These are phyloP conservation scores for Lagenidium sp. DNA, from an alignment of 352 stramenopile genomes.

Conservation along the genomic window DNA sequence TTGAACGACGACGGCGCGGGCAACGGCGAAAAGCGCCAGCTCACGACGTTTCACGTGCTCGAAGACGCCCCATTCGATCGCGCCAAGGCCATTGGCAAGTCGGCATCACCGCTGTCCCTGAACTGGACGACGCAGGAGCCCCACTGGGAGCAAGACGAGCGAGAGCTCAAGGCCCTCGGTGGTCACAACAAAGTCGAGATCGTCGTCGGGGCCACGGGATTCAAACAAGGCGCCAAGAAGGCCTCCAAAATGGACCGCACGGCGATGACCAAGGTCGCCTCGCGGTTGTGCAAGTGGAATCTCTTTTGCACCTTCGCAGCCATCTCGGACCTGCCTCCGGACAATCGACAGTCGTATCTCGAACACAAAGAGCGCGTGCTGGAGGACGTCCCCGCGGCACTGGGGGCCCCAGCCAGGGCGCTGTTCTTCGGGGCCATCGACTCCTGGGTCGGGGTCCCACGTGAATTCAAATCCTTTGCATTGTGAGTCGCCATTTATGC, in stretches of 20 bases:
- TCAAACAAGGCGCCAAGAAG: conserved; percentile 73
- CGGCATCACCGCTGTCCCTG: conserved; percentile 36
- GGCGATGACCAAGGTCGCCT: conserved; percentile 42
- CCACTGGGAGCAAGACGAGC: conserved; percentile 18
- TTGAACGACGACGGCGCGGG: neutral
- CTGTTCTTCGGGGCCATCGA: conserved; percentile 10
- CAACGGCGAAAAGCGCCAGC: neutral
- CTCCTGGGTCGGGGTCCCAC: conserved; percentile 24
- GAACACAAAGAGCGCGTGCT: neutral
- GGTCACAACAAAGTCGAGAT: conserved; percentile 30
- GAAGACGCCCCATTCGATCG: conserved; percentile 5
- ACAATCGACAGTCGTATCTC: conserved; percentile 1
- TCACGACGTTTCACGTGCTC: neutral
- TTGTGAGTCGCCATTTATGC: too few species aligned
- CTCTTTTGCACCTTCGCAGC: conserved; percentile 39
- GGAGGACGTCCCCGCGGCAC: neutral
- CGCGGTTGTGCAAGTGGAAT: conserved; percentile 48
- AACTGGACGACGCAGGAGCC: conserved; percentile 44
- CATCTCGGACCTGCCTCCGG: conserved; percentile 1
- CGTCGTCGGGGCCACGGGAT: conserved; percentile 40
- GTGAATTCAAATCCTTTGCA: conserved; percentile 10
- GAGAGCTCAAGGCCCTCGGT: neutral
- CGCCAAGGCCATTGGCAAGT: conserved; percentile 2
- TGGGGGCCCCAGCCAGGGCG: neutral
- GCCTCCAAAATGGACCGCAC: conserved; percentile 30